phyloP scores from a whole-genome alignment of 805 yeast species.

The Kodamaea kaohsiungensis region DNA sequence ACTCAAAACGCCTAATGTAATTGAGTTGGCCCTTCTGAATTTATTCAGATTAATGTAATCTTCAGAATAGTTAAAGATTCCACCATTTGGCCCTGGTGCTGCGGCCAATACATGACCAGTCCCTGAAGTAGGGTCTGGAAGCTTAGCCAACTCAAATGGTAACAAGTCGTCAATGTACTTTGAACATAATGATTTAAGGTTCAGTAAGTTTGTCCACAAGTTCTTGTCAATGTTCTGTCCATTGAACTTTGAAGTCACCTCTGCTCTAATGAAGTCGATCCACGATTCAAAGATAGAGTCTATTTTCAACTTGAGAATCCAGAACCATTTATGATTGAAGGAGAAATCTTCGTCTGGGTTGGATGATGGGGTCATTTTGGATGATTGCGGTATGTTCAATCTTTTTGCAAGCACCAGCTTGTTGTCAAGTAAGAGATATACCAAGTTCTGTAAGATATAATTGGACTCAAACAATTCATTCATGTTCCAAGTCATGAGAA shows the following conservation, averaged over 20 bases:
- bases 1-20: conserved; percentile 18
- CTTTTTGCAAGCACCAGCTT: conserved; percentile 11
- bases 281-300: conserved; percentile 27
- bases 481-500: conserved; percentile 28
- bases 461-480: conserved; percentile 20
- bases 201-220: conserved; percentile 15
- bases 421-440: conserved; percentile 46
- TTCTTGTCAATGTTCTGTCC: conserved; percentile 6
- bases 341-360: conserved; percentile 19
- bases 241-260: conserved; percentile 6
- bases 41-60: conserved; percentile 8
- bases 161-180: conserved; percentile 16
- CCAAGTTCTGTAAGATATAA: conserved; percentile 48
- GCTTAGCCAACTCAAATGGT: conserved; percentile 6
- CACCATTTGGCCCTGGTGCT: not conserved
- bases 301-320: conserved; percentile 23
- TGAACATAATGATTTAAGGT: conserved; percentile 17
- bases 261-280: conserved; percentile 19
- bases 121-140: conserved; percentile 3
- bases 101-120: not conserved
- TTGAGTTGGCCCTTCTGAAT: conserved; percentile 19
- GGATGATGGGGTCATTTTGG: not conserved
- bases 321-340: conserved; percentile 28
- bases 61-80: conserved; percentile 12
- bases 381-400: conserved; percentile 2